Evolutionary conservation across 805 yeast species (phyloP).

Genomic region (Candida michaelii): DNA sequence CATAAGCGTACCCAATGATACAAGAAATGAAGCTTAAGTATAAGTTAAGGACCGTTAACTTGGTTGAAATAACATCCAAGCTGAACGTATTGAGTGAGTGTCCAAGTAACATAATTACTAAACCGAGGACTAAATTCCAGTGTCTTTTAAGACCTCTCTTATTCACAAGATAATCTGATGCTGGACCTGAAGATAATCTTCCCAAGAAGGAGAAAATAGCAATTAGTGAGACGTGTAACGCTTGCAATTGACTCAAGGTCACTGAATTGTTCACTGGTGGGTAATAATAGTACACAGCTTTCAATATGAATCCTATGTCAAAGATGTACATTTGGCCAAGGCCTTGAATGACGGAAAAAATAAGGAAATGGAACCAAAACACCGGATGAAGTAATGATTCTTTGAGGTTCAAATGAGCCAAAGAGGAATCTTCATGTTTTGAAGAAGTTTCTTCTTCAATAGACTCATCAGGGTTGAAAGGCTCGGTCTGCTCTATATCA

Average conservation of each 20-base stretch:
- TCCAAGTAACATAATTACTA: slow-evolving; percentile 29
- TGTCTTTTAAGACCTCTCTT: slow-evolving; percentile 27
- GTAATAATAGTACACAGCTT: slow-evolving; percentile 27
- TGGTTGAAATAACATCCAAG: slow-evolving; percentile 13
- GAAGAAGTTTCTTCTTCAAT: not conserved
- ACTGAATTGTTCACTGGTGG: slow-evolving; percentile 10
- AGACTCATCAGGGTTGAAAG: slow-evolving; percentile 9
- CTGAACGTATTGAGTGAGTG: slow-evolving; percentile 23
- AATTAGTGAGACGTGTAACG: slow-evolving; percentile 33
- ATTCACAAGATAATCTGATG: slow-evolving; percentile 27
- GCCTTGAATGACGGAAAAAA: slow-evolving; percentile 34
- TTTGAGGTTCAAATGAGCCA: slow-evolving; percentile 20
- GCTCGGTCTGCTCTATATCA: slow-evolving; percentile 1
- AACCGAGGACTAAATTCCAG: slow-evolving; percentile 31
- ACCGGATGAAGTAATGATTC: slow-evolving; percentile 27
- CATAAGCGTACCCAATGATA: slow-evolving; percentile 34
- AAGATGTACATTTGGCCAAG: slow-evolving; percentile 40
- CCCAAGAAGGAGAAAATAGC: slow-evolving; percentile 33
- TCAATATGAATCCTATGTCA: slow-evolving; percentile 31
- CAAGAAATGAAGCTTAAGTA: slow-evolving; percentile 25
- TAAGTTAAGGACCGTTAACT: slow-evolving; percentile 17
- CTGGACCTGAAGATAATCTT: slow-evolving; percentile 32
- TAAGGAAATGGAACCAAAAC: slow-evolving; percentile 32
- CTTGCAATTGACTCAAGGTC: slow-evolving; percentile 25
- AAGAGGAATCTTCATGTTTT: slow-evolving; percentile 5